Evolutionary conservation across 495 filamentous ascomycete species (phyloP), one percentile per base, ranked within the genome.

Genomic region (Neurospora sp.): DNA sequence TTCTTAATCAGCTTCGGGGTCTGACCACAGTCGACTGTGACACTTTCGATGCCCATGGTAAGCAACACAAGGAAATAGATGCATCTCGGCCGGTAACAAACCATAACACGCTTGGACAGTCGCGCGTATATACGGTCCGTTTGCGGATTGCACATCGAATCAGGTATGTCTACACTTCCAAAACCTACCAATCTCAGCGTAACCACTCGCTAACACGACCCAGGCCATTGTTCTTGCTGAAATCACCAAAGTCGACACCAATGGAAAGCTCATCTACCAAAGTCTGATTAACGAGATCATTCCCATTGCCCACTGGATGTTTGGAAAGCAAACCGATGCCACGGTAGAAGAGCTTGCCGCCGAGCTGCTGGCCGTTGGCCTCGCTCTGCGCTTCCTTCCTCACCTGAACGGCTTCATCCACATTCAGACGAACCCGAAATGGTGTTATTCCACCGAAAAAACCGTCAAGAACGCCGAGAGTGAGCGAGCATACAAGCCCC

Each of bases 111-210:
- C 3, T n/a, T 9, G 1, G 14, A 48, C 70, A 88, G 88, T 90
- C 7, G 84, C 87, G n/a, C 83, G 81, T 74, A 77, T 83, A 17
- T 76, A 89, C 0, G 89, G 88, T 14, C 88, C 87, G 0, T 91
- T 91, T 74, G 82, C 84, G 22, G 88, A 91, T 73, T 90, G 87
- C 75, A 91, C 89, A n/a, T 90, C 89, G 3, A 91, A 90, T 72
- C 89, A 90, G 79, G 88, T 89, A 78, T 69, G 76, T 40, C 17
- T 40, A 69, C 72, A n/a, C 20, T 53, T n/a, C 8, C n/a, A 20
- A n/a, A 20, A 22, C 8, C 1, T 17, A 45, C 17, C 42, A 45
- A 45, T 45, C 7, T 20, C n/a, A 45, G 42, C 42, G 42, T 8
- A n/a, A 45, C 7, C n/a, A 48, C 0, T 0, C 27, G 27, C 27